Percentiles rank a stretch among this genome's conserved stretches.
phyloP scores from a whole-genome alignment of 2,329 filamentous ascomycete genomes.

The Colletotrichum sp. region DNA sequence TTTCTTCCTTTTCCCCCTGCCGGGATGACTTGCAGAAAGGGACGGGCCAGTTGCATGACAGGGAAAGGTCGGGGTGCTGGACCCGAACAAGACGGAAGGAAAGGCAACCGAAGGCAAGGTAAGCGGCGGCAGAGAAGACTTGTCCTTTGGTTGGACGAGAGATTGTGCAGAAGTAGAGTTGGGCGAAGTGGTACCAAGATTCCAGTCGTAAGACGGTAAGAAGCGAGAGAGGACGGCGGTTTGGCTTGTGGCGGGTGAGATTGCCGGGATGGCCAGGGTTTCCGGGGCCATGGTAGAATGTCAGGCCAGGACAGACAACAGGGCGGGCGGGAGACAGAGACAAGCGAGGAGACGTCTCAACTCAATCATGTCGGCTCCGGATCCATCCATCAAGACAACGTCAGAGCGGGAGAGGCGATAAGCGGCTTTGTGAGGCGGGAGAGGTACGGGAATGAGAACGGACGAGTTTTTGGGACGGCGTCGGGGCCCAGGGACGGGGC shows the following conservation, averaged over 20 bases:
- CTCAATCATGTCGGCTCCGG: not conserved
- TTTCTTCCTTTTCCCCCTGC: not conserved
- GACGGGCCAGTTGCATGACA: not conserved
- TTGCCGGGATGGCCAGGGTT: constrained; percentile 2
- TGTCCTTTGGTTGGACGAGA: not conserved
- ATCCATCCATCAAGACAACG: not conserved
- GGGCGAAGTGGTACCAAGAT: not conserved
- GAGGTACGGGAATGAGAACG: not conserved
- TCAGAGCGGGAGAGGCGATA: not conserved
- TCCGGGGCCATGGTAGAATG: constrained; percentile 13
- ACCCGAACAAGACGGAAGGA: not conserved
- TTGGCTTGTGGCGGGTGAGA: not conserved
- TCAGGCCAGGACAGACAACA: not conserved
- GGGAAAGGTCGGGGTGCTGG: not conserved
- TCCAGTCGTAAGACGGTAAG: constrained; percentile 12
- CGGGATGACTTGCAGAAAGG: constrained; percentile 14
- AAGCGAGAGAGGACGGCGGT: constrained; percentile 1
- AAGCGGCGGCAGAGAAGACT: not conserved
- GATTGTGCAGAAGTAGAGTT: not conserved
- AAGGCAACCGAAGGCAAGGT: not conserved
- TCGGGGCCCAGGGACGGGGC: not conserved
- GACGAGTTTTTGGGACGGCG: not conserved
- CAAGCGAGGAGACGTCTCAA: not conserved
- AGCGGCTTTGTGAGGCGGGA: not conserved
- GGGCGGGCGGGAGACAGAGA: not conserved